phyloP scores from a whole-genome alignment of 1,139 yeast genomes.

The Lodderomyces pseudojiufengensis region DNA sequence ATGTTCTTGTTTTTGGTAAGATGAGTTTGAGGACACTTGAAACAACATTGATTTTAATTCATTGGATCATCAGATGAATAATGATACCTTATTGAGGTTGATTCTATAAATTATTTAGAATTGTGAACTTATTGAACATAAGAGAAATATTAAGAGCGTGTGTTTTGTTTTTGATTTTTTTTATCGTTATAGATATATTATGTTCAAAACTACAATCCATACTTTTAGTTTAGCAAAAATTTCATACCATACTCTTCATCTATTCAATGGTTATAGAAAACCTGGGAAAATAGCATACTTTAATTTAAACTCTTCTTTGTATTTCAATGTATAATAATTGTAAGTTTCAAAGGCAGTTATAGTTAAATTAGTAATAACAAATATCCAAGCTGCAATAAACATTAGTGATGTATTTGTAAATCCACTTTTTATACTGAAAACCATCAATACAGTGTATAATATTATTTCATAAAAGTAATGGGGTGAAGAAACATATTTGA shows the following conservation, averaged over 20 bases:
- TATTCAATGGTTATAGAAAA: too few relatives aligned
- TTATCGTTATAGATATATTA: too few relatives aligned
- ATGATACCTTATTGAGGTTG: too few relatives aligned
- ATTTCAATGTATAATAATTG: slow-evolving; percentile 43
- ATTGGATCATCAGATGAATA: too few relatives aligned
- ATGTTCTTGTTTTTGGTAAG: slow-evolving; percentile 13
- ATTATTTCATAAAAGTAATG: slow-evolving; percentile 77
- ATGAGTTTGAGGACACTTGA: slow-evolving; percentile 10
- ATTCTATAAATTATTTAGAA: too few relatives aligned
- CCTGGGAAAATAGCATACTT: slow-evolving; percentile 22
- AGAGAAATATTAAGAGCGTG: too few relatives aligned
- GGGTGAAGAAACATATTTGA: slow-evolving; percentile 56
- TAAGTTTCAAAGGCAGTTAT: slow-evolving; percentile 61
- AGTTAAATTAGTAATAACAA: slow-evolving; percentile 62
- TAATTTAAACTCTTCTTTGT: slow-evolving; percentile 19
- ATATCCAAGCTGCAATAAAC: slow-evolving; percentile 31
- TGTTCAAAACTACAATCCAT: too few relatives aligned
- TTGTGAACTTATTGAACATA: too few relatives aligned
- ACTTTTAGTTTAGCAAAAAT: too few relatives aligned
- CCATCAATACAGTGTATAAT: slow-evolving; percentile 47
- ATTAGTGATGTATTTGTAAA: slow-evolving; percentile 13
- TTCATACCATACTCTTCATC: too few relatives aligned
- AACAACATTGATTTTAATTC: slow-evolving; percentile 5
- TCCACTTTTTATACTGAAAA: slow-evolving; percentile 18
- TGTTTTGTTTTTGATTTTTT: too few relatives aligned